Conservation (phyloP, 176 grass and related monocot species). For the Oryza australiensis region DNA sequence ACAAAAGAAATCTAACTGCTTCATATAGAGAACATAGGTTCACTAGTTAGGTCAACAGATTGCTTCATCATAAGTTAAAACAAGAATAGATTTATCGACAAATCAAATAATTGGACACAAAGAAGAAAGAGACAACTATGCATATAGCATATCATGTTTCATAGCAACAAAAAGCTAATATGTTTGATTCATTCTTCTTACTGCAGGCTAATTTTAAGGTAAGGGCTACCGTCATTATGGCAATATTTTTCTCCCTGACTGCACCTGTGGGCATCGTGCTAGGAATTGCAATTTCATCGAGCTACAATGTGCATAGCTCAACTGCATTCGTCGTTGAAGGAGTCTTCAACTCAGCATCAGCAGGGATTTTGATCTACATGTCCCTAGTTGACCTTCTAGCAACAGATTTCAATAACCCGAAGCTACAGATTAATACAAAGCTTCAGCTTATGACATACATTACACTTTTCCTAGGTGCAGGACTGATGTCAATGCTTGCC, state of each 20-base stretch:
- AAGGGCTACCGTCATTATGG: conserved; percentile 75
- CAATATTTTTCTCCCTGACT: conserved; percentile 91
- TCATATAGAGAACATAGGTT: conserved; percentile 4
- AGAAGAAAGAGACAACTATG: conserved; percentile 23
- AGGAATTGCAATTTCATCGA: conserved; percentile 75
- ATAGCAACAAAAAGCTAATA: conserved; percentile 33
- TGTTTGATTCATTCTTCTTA: conserved; percentile 6
- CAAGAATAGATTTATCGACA: background rate
- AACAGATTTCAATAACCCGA: conserved; percentile 81
- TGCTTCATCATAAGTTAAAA: conserved; percentile 16
- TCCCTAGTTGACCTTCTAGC: conserved; percentile 93
- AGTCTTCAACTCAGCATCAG: conserved; percentile 74
- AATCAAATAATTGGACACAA: conserved; percentile 24
- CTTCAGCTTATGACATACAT: conserved; percentile 77
- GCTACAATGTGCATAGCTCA: conserved; percentile 66
- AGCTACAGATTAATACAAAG: conserved; percentile 79
- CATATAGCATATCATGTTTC: background rate
- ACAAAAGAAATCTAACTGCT: background rate
- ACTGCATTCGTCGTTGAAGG: conserved; percentile 78
- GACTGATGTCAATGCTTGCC: conserved; percentile 87
- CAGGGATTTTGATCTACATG: conserved; percentile 98
- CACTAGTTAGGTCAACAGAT: background rate
- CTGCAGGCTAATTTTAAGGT: conserved; percentile 87
- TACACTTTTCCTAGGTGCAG: conserved; percentile 77
- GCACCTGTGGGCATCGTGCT: conserved; percentile 76